Evolutionary conservation across 1,139 yeast species (phyloP).

Genomic region (Diutina siamensis): DNA sequence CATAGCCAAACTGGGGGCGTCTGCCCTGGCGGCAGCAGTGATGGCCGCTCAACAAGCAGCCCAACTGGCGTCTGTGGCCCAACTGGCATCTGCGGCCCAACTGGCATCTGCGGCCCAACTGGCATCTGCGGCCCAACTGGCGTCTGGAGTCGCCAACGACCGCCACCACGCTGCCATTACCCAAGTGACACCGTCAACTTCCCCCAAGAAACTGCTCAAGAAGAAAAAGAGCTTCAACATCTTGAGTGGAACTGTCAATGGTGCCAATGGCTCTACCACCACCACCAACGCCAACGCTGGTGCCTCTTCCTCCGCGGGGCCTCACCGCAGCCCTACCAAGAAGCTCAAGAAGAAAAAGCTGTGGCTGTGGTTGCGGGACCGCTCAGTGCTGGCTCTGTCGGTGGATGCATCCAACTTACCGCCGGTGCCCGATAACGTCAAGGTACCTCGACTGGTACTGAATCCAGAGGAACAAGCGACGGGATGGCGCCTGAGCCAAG

Average conservation of each 20-base stretch:
- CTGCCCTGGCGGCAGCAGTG: neutral
- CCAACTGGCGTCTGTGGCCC: too few species aligned
- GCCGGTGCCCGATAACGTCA: constrained; percentile 4
- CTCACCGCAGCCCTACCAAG: constrained; percentile 8
- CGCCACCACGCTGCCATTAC: neutral
- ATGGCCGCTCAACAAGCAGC: too few species aligned
- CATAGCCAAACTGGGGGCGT: neutral
- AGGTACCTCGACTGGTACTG: constrained; percentile 5
- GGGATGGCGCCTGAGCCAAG: constrained; percentile 14
- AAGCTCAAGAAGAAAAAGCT: constrained; percentile 25
- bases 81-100: too few species aligned
- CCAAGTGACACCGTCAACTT: neutral
- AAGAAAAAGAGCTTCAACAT: constrained; percentile 18
- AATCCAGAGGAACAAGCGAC: constrained; percentile 1
- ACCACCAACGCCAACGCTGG: neutral
- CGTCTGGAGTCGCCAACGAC: neutral
- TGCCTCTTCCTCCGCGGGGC: too few species aligned
- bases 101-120: too few species aligned
- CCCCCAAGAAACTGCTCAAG: constrained; percentile 10
- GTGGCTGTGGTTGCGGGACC: constrained; percentile 22
- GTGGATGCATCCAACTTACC: constrained; percentile 1
- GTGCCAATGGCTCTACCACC: neutral
- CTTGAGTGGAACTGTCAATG: neutral
- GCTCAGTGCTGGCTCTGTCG: constrained; percentile 1
- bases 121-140: too few species aligned